A percentile compares a stretch with the other conserved stretches of the same genome.
These are phyloP conservation scores for Vaccinium macrocarpon DNA, from an alignment of 148 eudicot species.

Conservation along the genomic window DNA sequence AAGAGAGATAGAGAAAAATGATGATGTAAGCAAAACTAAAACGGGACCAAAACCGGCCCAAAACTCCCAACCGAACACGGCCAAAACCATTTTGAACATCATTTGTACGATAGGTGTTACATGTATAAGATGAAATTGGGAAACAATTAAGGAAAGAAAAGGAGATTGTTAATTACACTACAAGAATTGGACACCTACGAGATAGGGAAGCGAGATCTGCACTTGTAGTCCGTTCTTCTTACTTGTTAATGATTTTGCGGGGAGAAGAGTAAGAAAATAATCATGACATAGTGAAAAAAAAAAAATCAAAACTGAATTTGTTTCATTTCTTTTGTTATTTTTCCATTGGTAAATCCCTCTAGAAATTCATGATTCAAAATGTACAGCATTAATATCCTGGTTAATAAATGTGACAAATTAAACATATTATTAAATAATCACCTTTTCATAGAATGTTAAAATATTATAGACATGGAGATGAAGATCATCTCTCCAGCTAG, in stretches of 20 bases:
- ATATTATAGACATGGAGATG: no score
- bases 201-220: not conserved
- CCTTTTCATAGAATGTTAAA: not conserved
- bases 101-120: not conserved
- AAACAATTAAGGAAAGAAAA: no score
- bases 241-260: not conserved
- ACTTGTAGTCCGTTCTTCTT: not conserved
- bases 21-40: no score
- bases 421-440: not conserved
- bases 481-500: no score
- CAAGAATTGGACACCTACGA: no score
- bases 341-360: not conserved
- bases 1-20: no score
- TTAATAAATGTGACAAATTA: not conserved
- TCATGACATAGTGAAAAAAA: not conserved
- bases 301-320: not conserved
- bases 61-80: no score
- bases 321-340: not conserved
- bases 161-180: no score
- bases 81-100: not conserved
- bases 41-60: no score
- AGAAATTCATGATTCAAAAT: not conserved
- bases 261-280: not conserved
- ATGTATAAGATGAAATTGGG: not conserved
- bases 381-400: not conserved